Percentiles rank a stretch among this genome's conserved stretches.
Evolutionary conservation across 257 asterid genomes (phyloP).

Genomic region (Ilex asprella): DNA sequence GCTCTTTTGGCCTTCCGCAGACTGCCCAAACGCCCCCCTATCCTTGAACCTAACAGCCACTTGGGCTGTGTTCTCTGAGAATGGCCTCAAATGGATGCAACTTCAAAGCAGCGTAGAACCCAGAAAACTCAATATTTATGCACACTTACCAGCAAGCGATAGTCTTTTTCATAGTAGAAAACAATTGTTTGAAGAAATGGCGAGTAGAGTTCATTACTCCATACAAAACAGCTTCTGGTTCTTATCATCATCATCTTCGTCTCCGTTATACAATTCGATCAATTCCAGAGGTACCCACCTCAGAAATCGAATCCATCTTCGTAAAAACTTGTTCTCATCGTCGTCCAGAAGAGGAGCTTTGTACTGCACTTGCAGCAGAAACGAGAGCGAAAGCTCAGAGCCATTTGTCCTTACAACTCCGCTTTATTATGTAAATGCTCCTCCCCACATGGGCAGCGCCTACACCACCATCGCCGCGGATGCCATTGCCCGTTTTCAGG

Average conservation of each 20-base stretch:
- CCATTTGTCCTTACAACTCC: slow-evolving; percentile 85
- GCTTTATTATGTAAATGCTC: slow-evolving; percentile 95
- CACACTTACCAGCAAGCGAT: too few relatives aligned
- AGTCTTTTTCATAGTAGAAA: too few relatives aligned
- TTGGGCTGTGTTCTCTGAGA: too few relatives aligned
- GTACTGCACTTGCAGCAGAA: slow-evolving; percentile 44
- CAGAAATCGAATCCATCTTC: slow-evolving; percentile 21
- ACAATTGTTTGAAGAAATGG: slow-evolving; percentile 27
- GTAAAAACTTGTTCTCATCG: slow-evolving; percentile 4
- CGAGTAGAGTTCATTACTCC: slow-evolving; percentile 50
- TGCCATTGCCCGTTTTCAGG: slow-evolving; percentile 94
- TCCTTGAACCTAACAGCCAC: too few relatives aligned
- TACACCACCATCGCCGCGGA: slow-evolving; percentile 96
- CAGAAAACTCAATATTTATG: too few relatives aligned
- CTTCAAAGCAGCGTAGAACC: too few relatives aligned
- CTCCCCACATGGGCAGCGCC: slow-evolving; percentile 99
- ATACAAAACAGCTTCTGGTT: slow-evolving; percentile 49
- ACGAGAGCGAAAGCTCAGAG: slow-evolving; percentile 18
- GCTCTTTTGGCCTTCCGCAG: too few relatives aligned
- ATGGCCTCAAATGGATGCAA: too few relatives aligned
- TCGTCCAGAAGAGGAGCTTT: slow-evolving; percentile 24
- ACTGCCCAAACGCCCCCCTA: too few relatives aligned
- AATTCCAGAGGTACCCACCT: slow-evolving; percentile 16
- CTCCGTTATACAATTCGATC: slow-evolving; percentile 17
- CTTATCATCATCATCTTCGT: slow-evolving; percentile 26